Base-by-base conservation (phyloP, 1,284 basidiomycete genomes). In the Heterobasidion annosum region DNA sequence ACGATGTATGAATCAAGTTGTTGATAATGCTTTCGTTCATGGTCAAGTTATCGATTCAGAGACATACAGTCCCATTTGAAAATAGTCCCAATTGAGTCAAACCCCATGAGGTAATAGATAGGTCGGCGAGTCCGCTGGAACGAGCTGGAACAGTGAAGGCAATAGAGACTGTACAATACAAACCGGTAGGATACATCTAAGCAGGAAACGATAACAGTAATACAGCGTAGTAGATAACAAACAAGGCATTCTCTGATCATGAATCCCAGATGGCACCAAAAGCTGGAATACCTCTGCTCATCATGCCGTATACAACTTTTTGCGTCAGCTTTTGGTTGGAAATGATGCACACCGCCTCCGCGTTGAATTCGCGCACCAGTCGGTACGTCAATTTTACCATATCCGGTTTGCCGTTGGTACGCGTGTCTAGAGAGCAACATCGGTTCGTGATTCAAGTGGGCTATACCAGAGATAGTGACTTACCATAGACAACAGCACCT, bases 211-310 rank as follows among this genome's bases (percentile, higher is more conserved):
- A 25, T 25, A 3, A 25, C 25, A 25, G 25, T 25, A 25, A 25
- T 25, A 25, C 25, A 25, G 25, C 25, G 25, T 25, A 25, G 25
- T 25, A 25, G 25, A 25, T 25, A 25, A 25, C 0, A 25, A 25
- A 25, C 25, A 25, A 25, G 25, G 25, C 25, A 25, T 25, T 25
- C 25, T 25, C 44, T 43, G 18, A 18, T 66, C 56, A 72, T 18
- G 70, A 72, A 62, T 81, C 79, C 75, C 78, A 82, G 55, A 81
- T 81, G 2, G 79, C 78, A 42, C 80, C 80, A 57, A 81, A 82
- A 2, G 80, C 79, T 18, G 80, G 77, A 51, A 83, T 79, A 9
- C 80, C 79, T 58, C 80, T 67, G 59, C 75, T 79, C 68, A 74
- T 75, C 76, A 79, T 78, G 15, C 78, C 79, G 61, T 80, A 82